Percentiles rank a stretch among this genome's conserved stretches.
Conservation (phyloP, 2,329 filamentous ascomycete species). For the Penicillium janthinellum region DNA sequence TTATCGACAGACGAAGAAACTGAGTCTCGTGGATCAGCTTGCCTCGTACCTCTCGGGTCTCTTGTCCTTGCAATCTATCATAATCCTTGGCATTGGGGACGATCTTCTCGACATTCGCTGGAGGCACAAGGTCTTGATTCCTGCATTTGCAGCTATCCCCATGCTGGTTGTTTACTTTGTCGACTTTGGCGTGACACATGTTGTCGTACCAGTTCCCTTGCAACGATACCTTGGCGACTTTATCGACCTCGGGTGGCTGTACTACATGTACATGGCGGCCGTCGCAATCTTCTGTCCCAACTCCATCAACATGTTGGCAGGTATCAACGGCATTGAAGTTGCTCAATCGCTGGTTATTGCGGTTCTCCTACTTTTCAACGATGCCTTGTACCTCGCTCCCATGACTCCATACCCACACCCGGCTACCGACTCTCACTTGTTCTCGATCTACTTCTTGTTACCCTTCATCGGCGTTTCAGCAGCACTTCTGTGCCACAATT, state of each 20-base stretch:
- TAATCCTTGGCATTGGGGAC: slow-evolving; percentile 89
- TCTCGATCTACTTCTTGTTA: slow-evolving; percentile 91
- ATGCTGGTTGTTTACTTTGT: slow-evolving; percentile 97
- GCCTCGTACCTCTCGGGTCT: slow-evolving; percentile 94
- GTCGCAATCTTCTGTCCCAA: slow-evolving; percentile 98
- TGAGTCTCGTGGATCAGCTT: slow-evolving; percentile 58
- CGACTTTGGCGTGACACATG: slow-evolving; percentile 94
- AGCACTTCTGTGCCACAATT: slow-evolving; percentile 87
- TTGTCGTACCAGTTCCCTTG: slow-evolving; percentile 85
- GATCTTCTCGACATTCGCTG: slow-evolving; percentile 98
- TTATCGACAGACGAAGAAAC: not conserved
- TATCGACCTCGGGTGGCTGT: slow-evolving; percentile 77
- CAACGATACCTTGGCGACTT: slow-evolving; percentile 82
- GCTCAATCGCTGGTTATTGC: slow-evolving; percentile 91
- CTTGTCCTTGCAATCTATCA: slow-evolving; percentile 86
- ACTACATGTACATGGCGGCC: slow-evolving; percentile 96
- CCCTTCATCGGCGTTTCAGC: slow-evolving; percentile 92
- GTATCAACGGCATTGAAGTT: slow-evolving; percentile 98
- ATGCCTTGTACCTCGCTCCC: slow-evolving; percentile 76
- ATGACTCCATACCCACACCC: slow-evolving; percentile 83
- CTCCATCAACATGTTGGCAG: slow-evolving; percentile 98
- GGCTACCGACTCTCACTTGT: slow-evolving; percentile 91
- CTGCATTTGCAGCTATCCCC: slow-evolving; percentile 87
- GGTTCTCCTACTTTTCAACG: slow-evolving; percentile 79
- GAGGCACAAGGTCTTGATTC: slow-evolving; percentile 98